phyloP scores from a whole-genome alignment of 1,139 yeast genomes.

The Saccharomyces uvarum region DNA sequence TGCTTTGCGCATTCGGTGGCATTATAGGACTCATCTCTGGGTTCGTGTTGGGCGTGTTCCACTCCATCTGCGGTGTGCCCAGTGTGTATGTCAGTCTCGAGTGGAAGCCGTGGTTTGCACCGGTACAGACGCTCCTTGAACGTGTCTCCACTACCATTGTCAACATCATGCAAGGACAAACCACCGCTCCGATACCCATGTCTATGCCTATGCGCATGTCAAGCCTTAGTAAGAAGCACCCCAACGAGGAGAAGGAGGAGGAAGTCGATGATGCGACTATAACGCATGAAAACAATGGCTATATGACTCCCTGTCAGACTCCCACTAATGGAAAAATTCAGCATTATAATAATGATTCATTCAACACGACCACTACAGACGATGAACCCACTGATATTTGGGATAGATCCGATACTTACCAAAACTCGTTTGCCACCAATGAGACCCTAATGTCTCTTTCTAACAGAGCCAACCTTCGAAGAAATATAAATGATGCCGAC shows the following conservation, averaged over 20 bases:
- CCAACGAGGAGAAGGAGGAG: background rate
- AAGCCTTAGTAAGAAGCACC: background rate
- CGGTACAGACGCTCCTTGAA: background rate
- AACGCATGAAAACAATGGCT: background rate
- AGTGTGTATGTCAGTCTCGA: slow-evolving; percentile 2
- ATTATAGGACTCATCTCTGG: slow-evolving; percentile 1
- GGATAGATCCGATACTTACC: background rate
- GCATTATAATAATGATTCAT: background rate
- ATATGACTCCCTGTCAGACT: background rate
- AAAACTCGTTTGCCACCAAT: background rate
- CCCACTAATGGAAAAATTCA: background rate
- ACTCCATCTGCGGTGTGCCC: slow-evolving; percentile 3
- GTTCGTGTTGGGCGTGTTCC: slow-evolving; percentile 1
- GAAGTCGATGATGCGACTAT: background rate
- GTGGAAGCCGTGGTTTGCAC: background rate
- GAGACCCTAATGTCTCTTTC: background rate
- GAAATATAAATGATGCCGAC: background rate
- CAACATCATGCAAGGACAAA: background rate
- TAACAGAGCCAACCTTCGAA: background rate
- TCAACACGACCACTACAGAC: background rate
- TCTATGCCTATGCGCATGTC: background rate
- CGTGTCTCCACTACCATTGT: background rate
- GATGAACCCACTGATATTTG: background rate
- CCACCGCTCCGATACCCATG: background rate
- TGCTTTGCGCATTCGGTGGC: slow-evolving; percentile 6